Evolutionary conservation across 768 basidiomycete genomes (phyloP).

Genomic region (Artomyces pyxidatus): DNA sequence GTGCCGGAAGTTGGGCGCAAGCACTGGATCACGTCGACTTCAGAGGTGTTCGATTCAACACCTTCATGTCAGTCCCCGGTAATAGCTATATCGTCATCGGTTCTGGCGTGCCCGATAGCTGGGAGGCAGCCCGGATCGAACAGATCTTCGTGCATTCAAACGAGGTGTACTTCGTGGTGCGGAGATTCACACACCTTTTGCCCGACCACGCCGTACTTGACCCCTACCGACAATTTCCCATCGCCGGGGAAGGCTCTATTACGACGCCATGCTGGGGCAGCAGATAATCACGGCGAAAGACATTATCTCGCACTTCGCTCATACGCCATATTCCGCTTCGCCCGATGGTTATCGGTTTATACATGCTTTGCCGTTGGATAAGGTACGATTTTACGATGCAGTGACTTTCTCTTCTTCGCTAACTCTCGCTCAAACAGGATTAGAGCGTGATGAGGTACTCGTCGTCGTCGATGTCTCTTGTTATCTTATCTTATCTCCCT

Average conservation of each 20-base stretch:
- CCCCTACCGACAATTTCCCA: background rate
- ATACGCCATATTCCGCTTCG: background rate
- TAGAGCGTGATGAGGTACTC: no score
- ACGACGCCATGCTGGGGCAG: background rate
- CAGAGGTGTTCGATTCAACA: background rate
- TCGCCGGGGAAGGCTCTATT: background rate
- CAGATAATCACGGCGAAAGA: background rate
- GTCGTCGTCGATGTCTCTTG: background rate
- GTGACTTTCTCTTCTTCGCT: no score
- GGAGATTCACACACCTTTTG: background rate
- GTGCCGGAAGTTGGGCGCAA: background rate
- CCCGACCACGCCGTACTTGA: background rate
- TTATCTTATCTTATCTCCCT: background rate
- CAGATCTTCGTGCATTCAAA: background rate
- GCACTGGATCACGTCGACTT: background rate
- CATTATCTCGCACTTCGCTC: background rate
- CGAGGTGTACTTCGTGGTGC: constrained; percentile 1
- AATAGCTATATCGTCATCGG: constrained; percentile 1
- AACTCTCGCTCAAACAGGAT: no score
- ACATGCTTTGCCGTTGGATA: background rate
- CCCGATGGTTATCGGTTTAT: background rate
- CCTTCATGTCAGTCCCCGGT: background rate
- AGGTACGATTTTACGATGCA: background rate
- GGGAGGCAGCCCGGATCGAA: constrained; percentile 1
- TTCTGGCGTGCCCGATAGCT: background rate